Percentiles rank a stretch among this genome's conserved stretches.
Evolutionary conservation across 495 filamentous ascomycete genomes (phyloP).

Genomic region (Neurospora sp.): DNA sequence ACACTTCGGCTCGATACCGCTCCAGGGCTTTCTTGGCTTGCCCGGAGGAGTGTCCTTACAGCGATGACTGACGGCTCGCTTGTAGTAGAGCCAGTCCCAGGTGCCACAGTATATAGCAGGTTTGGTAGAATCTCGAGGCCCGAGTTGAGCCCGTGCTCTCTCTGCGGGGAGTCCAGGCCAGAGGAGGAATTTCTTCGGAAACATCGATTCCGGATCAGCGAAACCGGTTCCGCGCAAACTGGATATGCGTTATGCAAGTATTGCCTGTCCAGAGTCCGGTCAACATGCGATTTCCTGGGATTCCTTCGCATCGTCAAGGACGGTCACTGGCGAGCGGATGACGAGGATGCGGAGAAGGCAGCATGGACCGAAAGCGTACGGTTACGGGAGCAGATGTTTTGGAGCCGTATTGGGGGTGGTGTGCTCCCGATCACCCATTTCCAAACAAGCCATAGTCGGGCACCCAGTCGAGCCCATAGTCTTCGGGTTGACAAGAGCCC

Average conservation of each 20-base stretch:
- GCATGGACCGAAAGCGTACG: constrained; percentile 92
- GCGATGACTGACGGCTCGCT: constrained; percentile 80
- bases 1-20: constrained; percentile 81
- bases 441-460: constrained; percentile 5
- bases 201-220: constrained; percentile 83
- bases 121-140: constrained; percentile 44
- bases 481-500: constrained; percentile 18
- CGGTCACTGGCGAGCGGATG: constrained; percentile 75
- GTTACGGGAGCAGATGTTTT: constrained; percentile 90
- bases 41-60: constrained; percentile 68
- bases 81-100: constrained; percentile 76
- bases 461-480: constrained; percentile 13
- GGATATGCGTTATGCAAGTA: constrained; percentile 82
- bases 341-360: constrained; percentile 61
- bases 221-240: constrained; percentile 69
- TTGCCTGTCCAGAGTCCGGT: constrained; percentile 73
- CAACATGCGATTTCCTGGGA: constrained; percentile 82
- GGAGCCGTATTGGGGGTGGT: constrained; percentile 81
- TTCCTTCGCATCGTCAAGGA: constrained; percentile 85
- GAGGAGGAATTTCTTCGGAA: constrained; percentile 60
- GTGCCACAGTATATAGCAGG: constrained; percentile 23
- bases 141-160: constrained; percentile 62
- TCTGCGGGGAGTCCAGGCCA: constrained; percentile 76
- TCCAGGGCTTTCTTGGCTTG: constrained; percentile 87
- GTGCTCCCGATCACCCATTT: constrained; percentile 54